Evolutionary conservation across 2,329 filamentous ascomycete genomes (phyloP), one percentile per base, ranked within the genome.

Genomic region (Phialophora verrucosa): DNA sequence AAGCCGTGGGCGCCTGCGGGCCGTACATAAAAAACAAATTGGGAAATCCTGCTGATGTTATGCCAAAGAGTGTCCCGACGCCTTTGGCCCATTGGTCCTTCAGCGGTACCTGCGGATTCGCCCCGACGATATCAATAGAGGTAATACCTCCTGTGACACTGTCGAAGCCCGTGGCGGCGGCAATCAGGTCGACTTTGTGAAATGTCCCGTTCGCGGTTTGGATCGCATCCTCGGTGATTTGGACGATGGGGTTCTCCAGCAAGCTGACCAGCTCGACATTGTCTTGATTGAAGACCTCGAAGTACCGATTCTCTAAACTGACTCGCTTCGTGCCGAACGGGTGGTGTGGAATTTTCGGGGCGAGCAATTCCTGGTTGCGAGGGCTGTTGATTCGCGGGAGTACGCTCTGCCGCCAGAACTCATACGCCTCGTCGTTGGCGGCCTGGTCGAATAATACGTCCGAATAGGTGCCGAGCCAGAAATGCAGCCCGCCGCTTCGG

Each of bases 241-340:
- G 72, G 4, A 79, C 80, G 10, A 83, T 66, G 50, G 79, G 75
- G 2, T 78, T 77, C 1, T 76, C 72, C 7, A 78, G 80, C 7
- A 83, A 49, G 38, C 56, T 59, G 8, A 78, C 74, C 6, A 79
- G 67, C 6, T 75, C 59, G 2, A 79, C 76, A 50, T 78, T 76
- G 1, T 72, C 69, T 59, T 74, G 62, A 53, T 78, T 77, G 68
- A 74, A 78, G 4, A 74, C 70, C 54, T 78, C 77, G 59, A 74
- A 78, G 62, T 76, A 79, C 0, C 73, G 73, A 32, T 89, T 85
- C 74, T 85, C 85, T 74, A 87, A 88, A 32, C 78, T 80, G 1
- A 86, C 85, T 0, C 87, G 81, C 74, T 89, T 89, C 0, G 75
- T 73, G 0, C 84, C 81, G 71, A 88, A 89, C 83, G 84, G 87